Evolutionary conservation across 73 alveolate species (phyloP).

Genomic region (Paraurostyla sp.): DNA sequence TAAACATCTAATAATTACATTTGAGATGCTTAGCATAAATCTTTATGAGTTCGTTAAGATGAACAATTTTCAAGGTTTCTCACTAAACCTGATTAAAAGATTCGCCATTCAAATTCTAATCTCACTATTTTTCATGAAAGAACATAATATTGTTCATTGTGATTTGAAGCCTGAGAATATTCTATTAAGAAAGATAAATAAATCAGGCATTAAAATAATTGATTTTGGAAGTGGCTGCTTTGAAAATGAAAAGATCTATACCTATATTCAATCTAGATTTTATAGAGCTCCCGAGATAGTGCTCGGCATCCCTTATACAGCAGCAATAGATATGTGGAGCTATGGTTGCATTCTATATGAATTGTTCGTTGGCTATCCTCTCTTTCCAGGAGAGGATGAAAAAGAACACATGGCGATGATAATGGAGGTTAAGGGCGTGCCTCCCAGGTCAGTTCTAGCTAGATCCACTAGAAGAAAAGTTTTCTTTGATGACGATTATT

Average conservation of each 20-base stretch:
- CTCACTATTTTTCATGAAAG: slow-evolving; percentile 79
- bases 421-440: slow-evolving; percentile 76
- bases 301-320: slow-evolving; percentile 86
- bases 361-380: slow-evolving; percentile 82
- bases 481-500: slow-evolving; percentile 68
- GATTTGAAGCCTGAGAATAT: slow-evolving; percentile 95
- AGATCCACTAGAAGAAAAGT: slow-evolving; percentile 63
- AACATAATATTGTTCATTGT: slow-evolving; percentile 88
- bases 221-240: slow-evolving; percentile 93
- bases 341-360: slow-evolving; percentile 89
- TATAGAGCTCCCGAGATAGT: slow-evolving; percentile 93
- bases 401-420: slow-evolving; percentile 74
- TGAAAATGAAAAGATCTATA: slow-evolving; percentile 77
- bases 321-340: slow-evolving; percentile 92
- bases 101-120: slow-evolving; percentile 80
- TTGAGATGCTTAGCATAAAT: slow-evolving; percentile 79
- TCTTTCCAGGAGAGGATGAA: slow-evolving; percentile 86
- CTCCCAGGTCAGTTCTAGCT: slow-evolving; percentile 66
- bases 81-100: slow-evolving; percentile 64
- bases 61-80: slow-evolving; percentile 79
- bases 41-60: slow-evolving; percentile 70
- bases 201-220: slow-evolving; percentile 85
- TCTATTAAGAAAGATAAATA: slow-evolving; percentile 75
- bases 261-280: slow-evolving; percentile 87
- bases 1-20: slow-evolving; percentile 67